Evolutionary conservation across 2,329 filamentous ascomycete genomes (phyloP), one percentile per base, ranked within the genome.

Genomic region (Podosphaera xanthii): DNA sequence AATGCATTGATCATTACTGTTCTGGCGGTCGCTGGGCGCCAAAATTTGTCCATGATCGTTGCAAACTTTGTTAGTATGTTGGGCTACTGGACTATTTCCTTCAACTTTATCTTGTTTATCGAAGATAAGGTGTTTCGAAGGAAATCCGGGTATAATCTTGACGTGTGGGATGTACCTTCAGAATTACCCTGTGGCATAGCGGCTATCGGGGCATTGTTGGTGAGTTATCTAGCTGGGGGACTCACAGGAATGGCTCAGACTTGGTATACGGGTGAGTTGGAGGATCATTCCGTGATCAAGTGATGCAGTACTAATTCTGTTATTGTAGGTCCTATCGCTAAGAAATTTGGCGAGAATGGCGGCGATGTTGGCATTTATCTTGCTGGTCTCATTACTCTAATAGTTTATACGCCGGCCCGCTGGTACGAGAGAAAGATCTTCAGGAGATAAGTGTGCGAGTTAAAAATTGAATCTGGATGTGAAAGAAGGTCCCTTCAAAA

Each of bases 21-120:
- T 30, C 59, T 67, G 2, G 67, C 67, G 14, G 67, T 68, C 48
- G 65, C 66, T 9, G 67, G 67, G 3, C 60, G 65, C 14, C 36
- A 66, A 12, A 63, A 64, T 56, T 60, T 68, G 7, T 67, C 66
- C 3, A 59, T 8, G 9, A 68, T 68, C 22, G 67, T 68, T 30
- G 62, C 59, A 40, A 64, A 68, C 48, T 68, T 68, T 52, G 66
- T 68, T 6, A 66, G 65, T 2, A 48, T 68, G 33, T 58, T 68
- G 2, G 67, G 67, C 2, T 68, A 68, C 59, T 68, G 67, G 67
- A 67, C 66, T n/a, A 61, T 68, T 6, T 65, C 63, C 3, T 68
- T 68, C 48, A 68, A 66, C 1, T 58, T 67, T 49, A 66, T 69
- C 50, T 58, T 69, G 3, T 57, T 67, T 12, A 62, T 67, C 40